A percentile compares a stretch with the other conserved stretches of the same genome.
Conservation (phyloP, 129 eudicot species). For the Tanacetum coccineum region DNA sequence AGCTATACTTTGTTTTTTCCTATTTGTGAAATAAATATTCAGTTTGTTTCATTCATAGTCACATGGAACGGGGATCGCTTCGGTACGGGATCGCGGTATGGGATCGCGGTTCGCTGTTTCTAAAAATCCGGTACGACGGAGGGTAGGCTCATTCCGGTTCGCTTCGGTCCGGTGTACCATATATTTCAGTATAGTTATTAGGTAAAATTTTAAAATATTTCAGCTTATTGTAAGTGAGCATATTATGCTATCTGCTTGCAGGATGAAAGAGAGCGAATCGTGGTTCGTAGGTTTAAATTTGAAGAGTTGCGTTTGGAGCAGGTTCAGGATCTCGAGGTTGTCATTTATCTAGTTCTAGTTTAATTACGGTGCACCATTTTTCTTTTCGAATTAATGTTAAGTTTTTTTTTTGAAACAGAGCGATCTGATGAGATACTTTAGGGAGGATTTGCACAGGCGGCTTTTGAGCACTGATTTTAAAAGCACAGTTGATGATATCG, state of each 20-base stretch:
- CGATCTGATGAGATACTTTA: constrained; percentile 77
- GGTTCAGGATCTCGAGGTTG: constrained; percentile 97
- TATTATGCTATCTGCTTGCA: constrained; percentile 33
- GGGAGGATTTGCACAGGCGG: constrained; percentile 89
- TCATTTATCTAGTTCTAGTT: neutral
- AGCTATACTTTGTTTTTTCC: too few relatives aligned
- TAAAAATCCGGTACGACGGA: too few relatives aligned
- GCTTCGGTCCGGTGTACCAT: too few relatives aligned
- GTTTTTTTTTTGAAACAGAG: too few relatives aligned
- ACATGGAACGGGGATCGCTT: too few relatives aligned
- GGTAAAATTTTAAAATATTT: too few relatives aligned
- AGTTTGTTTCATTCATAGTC: too few relatives aligned
- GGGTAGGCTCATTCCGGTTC: too few relatives aligned
- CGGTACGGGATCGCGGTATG: too few relatives aligned
- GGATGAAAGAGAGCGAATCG: constrained; percentile 93
- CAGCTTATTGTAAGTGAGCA: neutral
- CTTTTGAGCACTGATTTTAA: constrained; percentile 89
- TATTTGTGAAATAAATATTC: too few relatives aligned
- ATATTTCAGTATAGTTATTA: too few relatives aligned
- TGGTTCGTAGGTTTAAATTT: constrained; percentile 88
- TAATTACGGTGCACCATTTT: neutral
- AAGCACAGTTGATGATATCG: constrained; percentile 96
- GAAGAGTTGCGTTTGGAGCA: constrained; percentile 95
- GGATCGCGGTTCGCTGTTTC: too few relatives aligned
- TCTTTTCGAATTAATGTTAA: neutral